Percentiles rank a stretch among this genome's conserved stretches.
Conservation (phyloP, 495 filamentous ascomycete genomes). For the Barbatosphaeria neglecta region DNA sequence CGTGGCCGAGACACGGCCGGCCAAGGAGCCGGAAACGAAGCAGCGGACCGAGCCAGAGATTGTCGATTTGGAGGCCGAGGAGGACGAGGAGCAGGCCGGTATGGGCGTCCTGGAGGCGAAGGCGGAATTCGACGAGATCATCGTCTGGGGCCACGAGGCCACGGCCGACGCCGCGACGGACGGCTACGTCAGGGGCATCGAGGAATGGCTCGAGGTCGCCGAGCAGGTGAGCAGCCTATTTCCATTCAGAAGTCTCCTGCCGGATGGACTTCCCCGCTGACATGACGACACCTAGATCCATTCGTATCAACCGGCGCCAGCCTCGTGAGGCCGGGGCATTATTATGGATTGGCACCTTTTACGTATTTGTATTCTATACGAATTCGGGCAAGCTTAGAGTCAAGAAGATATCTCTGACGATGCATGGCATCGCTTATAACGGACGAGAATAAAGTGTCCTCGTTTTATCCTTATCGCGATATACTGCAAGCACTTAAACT, state of each 20-base stretch:
- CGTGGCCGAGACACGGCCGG: slow-evolving; percentile 21
- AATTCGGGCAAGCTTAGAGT: no score
- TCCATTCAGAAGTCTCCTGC: no score
- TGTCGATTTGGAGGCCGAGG: slow-evolving; percentile 36
- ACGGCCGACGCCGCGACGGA: slow-evolving; percentile 36
- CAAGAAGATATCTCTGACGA: no score
- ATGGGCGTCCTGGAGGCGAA: slow-evolving; percentile 48
- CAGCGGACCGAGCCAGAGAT: slow-evolving; percentile 17
- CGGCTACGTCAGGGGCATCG: slow-evolving; percentile 49
- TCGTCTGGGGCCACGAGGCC: slow-evolving; percentile 73
- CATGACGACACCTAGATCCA: background rate
- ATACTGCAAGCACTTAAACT: background rate
- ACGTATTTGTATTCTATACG: no score
- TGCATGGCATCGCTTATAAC: background rate
- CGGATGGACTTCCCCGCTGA: no score
- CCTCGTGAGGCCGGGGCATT: no score
- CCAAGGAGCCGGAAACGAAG: slow-evolving; percentile 11
- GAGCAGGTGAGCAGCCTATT: slow-evolving; percentile 29
- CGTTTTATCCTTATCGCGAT: background rate
- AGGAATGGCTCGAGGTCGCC: slow-evolving; percentile 78
- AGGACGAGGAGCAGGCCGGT: slow-evolving; percentile 31
- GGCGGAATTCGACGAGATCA: slow-evolving; percentile 62
- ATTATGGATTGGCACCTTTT: no score
- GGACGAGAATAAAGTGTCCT: no score
- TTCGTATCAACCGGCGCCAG: background rate